A percentile compares a stretch with the other conserved stretches of the same genome.
phyloP scores from a whole-genome alignment of 441 rosid genomes.

The Kokia cookei region DNA sequence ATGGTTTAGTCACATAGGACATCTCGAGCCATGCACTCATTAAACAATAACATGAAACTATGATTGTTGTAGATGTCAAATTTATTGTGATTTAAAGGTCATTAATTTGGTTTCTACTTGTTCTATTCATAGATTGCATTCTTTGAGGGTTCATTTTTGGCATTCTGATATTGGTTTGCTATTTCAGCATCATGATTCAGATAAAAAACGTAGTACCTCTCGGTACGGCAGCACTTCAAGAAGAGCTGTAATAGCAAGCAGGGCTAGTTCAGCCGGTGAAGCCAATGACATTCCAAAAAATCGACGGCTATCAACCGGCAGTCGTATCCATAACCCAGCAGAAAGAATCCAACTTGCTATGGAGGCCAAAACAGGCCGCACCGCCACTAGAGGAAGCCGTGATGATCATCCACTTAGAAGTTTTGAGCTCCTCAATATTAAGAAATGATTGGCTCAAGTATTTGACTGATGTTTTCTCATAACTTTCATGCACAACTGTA shows the following conservation, averaged over 20 bases:
- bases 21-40: too few relatives aligned
- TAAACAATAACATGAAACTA: too few relatives aligned
- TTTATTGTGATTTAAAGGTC: too few relatives aligned
- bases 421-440: conserved; percentile 74
- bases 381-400: conserved; percentile 39
- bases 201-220: conserved; percentile 59
- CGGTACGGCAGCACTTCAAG: conserved; percentile 68
- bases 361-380: conserved; percentile 51
- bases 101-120: not conserved
- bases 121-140: not conserved
- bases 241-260: conserved; percentile 47
- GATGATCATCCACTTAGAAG: conserved; percentile 68
- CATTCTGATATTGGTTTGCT: not conserved
- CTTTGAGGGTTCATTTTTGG: not conserved
- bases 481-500: conserved; percentile 6
- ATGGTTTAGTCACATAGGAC: too few relatives aligned
- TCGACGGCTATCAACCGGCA: conserved; percentile 51
- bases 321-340: conserved; percentile 58
- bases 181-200: conserved; percentile 59
- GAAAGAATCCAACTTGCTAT: conserved; percentile 62
- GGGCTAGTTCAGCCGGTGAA: conserved; percentile 81
- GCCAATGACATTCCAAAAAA: conserved; percentile 52
- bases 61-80: too few relatives aligned
- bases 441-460: conserved; percentile 35
- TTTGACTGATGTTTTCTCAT: conserved; percentile 6